Base-by-base conservation (phyloP, 202 grass and related monocot genomes). In the Zizania palustris region DNA sequence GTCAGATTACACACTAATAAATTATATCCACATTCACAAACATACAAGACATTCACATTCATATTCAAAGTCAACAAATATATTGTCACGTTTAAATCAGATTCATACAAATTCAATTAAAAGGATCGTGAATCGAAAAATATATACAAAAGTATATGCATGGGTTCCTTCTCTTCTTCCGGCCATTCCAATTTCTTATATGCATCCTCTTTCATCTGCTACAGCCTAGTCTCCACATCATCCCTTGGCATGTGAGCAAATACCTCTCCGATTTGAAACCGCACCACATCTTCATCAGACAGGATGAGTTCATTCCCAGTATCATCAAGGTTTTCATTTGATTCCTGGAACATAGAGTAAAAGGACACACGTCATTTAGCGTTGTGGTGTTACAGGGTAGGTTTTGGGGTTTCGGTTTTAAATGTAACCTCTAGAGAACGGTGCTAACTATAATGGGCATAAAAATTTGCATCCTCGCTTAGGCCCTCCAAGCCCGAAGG, bases 301-400 rank as follows among this genome's bases (percentile, higher is more conserved):
- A 99, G 79, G 61, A 99, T 99, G 72, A 99, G 78, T 50, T 99
- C 92, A n/a, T 93, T 97, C 58, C 89, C 87, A 63, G 92, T 92
- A 84, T 99, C 96, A 22, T 99, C 96, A 20, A 99, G 83, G 76
- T 82, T 99, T 83, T 96, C 96, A 78, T 99, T 96, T 85, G 85
- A 35, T 80, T 99, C 96, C 96, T 99, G 43, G 45, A 73, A 69
- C 40, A 82, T 65, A 71, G 1, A 53, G 50, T 9, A 64, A 65
- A 43, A 5, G 1, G 3, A 51, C 0, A 7, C 40, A 76, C 45
- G 4, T 1, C 1, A 19, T 67, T 85, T 67, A 67, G 9, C 18
- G 42, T 14, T 53, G 2, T 76, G 16, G 2, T 75, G 4, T 3
- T 43, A 9, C 13, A 33, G 2, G 28, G n/a, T 73, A 62, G 51